Percentiles rank a stretch among this genome's conserved stretches.
These are phyloP conservation scores for Colletotrichum camelliae DNA, from an alignment of 2,329 filamentous ascomycete species.

Conservation along the genomic window DNA sequence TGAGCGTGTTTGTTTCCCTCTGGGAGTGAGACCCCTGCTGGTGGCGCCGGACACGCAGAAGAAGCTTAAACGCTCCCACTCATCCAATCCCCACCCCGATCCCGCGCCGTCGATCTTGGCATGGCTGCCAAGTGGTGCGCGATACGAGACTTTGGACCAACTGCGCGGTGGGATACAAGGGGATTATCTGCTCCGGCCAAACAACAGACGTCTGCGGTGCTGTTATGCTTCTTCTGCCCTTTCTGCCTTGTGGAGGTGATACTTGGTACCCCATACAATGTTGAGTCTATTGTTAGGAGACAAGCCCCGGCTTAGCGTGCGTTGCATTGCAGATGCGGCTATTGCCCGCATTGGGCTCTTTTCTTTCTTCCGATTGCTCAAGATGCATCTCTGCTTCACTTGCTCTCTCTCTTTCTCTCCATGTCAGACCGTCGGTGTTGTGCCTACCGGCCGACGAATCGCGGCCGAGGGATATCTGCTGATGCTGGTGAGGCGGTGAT, in stretches of 20 bases:
- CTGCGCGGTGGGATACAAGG: background rate
- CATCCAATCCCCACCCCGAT: background rate
- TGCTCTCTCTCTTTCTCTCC: background rate
- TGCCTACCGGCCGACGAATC: background rate
- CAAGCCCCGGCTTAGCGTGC: background rate
- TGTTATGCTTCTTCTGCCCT: background rate
- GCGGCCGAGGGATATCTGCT: background rate
- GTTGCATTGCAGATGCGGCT: background rate
- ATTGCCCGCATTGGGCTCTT: background rate
- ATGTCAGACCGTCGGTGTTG: background rate
- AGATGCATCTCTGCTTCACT: background rate
- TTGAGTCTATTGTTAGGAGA: background rate
- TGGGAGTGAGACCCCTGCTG: background rate
- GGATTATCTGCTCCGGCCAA: background rate
- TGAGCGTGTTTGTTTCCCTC: background rate
- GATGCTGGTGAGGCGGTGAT: background rate
- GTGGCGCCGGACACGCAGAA: background rate
- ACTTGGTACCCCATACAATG: background rate
- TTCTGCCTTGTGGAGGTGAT: background rate
- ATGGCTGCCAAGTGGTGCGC: background rate
- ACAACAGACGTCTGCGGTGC: background rate
- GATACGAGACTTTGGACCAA: background rate
- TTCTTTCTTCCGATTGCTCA: background rate
- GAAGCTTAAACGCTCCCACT: conserved; percentile 15
- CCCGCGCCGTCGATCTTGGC: background rate